phyloP scores from a whole-genome alignment of 164 flowering plant species.

The Stephania japonica region DNA sequence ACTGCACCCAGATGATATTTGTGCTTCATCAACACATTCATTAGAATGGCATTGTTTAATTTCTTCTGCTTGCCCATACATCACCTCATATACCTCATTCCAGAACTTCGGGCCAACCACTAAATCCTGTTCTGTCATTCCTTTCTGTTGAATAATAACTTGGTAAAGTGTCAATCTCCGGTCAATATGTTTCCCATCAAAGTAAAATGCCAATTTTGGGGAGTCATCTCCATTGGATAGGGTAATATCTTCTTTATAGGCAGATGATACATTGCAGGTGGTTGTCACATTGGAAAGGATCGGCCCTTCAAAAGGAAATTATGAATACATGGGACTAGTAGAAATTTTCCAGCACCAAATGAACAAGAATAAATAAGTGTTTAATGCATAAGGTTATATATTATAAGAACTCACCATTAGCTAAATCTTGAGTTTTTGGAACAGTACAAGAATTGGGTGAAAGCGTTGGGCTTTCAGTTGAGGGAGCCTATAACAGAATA shows the following conservation, averaged over 20 bases:
- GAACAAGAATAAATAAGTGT: neutral
- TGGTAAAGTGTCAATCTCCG: conserved; percentile 58
- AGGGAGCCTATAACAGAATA: conserved; percentile 22
- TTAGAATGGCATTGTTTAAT: conserved; percentile 14
- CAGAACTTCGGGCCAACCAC: conserved; percentile 39
- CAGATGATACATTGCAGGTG: conserved; percentile 5
- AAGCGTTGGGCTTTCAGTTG: conserved; percentile 15
- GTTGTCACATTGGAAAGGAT: conserved; percentile 9
- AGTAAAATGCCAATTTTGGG: conserved; percentile 45
- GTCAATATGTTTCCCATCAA: conserved; percentile 54
- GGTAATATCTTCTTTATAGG: neutral
- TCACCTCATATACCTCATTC: conserved; percentile 51
- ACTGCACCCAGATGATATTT: conserved; percentile 15
- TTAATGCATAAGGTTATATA: neutral
- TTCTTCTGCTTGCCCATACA: conserved; percentile 43
- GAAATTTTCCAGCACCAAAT: neutral
- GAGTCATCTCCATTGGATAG: conserved; percentile 19
- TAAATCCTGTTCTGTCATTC: conserved; percentile 34
- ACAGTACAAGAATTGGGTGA: conserved; percentile 9
- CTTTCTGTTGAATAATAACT: conserved; percentile 49
- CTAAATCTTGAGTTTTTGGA: neutral
- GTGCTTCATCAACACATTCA: conserved; percentile 6
- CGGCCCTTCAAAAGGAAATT: neutral
- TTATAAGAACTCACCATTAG: conserved; percentile 1
- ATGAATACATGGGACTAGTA: neutral